Base-by-base conservation (phyloP, 1,284 basidiomycete species). In the Sanghuangporus baumii region DNA sequence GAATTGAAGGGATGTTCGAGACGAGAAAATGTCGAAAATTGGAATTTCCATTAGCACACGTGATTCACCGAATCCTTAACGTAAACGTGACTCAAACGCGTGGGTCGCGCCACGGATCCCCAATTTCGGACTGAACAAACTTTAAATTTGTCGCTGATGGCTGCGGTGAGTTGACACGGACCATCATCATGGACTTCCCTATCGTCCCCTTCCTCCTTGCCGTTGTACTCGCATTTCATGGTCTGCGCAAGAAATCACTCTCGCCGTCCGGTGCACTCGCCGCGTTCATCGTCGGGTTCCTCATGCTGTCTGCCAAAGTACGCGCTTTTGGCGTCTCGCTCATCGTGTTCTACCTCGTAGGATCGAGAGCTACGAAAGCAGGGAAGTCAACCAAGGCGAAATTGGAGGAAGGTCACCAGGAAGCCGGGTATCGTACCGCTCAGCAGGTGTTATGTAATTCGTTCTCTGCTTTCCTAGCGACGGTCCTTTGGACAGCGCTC, bases 361-460 rank as follows among this genome's bases (percentile, higher is more conserved):
- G 89, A 0, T 93, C 90, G 57, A 80, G 85, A 57, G 94, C 93
- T 0, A 97, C 95, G 5, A 95, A 94, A 81, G 87, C 88, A 64
- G 85, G 90, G 23, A 87, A 85, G 69, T 72, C 78, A 55, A 75
- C 75, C 58, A 98, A 98, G 73, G 84, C 84, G 1, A 76, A 76
- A 63, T 79, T 96, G 31, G 96, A 98, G 72, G 90, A 91, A 55
- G 90, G 86, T 0, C 85, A 89, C 67, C 82, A 88, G 51, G 83
- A 83, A 54, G 80, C 76, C 0, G 89, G 88, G 0, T 88, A 94
- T 71, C 79, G 94, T 31, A 83, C 78, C 34, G 88, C 84, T 12
- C 82, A 84, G 72, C 94, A 97, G 75, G 93, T 95, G 16, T 71
- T 94, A 7, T 87, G 85, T 75, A 95, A 94, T 71, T 89, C 88